Conservation (phyloP, 2,329 filamentous ascomycete species). For the Colletotrichum incanum region DNA sequence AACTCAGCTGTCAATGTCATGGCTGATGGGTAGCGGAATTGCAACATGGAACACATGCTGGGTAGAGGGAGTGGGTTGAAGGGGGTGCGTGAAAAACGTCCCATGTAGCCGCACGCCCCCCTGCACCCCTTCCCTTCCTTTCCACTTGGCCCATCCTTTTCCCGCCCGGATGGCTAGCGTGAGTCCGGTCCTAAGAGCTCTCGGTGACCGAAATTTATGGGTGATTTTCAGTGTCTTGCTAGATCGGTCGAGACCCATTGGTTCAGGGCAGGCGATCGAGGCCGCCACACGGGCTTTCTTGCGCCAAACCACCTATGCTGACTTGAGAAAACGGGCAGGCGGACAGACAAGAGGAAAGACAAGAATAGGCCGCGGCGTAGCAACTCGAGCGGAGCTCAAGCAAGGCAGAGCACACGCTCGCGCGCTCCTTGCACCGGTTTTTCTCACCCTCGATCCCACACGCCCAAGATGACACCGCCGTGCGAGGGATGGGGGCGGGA, state of each 20-base stretch:
- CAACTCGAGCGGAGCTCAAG: conserved; percentile 24
- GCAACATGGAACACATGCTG: conserved; percentile 44
- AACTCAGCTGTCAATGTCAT: conserved; percentile 46
- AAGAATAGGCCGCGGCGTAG: conserved; percentile 17
- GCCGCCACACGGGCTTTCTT: conserved; percentile 41
- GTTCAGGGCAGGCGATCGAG: conserved; percentile 41
- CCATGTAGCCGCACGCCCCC: conserved; percentile 46
- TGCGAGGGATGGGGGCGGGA: background rate
- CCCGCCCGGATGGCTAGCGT: conserved; percentile 46
- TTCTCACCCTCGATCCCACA: conserved; percentile 17
- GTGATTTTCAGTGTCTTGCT: conserved; percentile 56
- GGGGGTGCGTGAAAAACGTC: conserved; percentile 38
- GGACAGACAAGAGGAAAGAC: conserved; percentile 33
- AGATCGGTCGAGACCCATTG: conserved; percentile 50
- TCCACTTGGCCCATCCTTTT: conserved; percentile 38
- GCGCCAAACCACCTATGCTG: conserved; percentile 30
- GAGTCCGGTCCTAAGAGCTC: conserved; percentile 55
- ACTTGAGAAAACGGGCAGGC: conserved; percentile 29
- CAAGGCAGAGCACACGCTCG: conserved; percentile 26
- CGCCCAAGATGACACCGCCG: background rate
- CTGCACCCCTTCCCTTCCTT: conserved; percentile 40
- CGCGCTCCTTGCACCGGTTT: conserved; percentile 28
- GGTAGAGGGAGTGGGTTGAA: conserved; percentile 41
- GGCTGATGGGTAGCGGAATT: conserved; percentile 43
- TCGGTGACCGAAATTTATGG: conserved; percentile 63